Base-by-base conservation (phyloP, 75 land plant genomes). In the Picea glauca region DNA sequence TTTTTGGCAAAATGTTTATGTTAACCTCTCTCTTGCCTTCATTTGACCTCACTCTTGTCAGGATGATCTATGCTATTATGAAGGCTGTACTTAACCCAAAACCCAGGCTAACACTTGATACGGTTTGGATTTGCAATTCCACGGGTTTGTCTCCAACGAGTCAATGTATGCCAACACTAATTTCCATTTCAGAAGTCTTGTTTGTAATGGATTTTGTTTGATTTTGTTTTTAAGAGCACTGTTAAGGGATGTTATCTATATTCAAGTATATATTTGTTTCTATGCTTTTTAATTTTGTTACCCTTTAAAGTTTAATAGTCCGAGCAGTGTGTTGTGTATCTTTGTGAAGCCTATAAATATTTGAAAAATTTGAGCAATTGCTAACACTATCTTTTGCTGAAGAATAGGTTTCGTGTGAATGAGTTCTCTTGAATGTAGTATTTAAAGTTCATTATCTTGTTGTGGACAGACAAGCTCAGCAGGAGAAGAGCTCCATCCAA, bases 401-500 rank as follows among this genome's bases (percentile, higher is more conserved):
- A 33, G 15, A 33, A 5, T 15, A 33, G 43, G n/a, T 66, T 66
- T 66, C 33, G 8, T 1, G 1, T 43, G 73, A 4, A 70, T 38
- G 9, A 50, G 35, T 43, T 20, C 23, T 40, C 21, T n/a, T 70
- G 3, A 68, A 40, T 17, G 2, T 68, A 38, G 2, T 68, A 68
- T 68, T 15, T 7, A 38, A 14, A 5, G 35, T 70, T 13, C 43
- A 1, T n/a, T 43, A 11, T 70, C 50, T 70, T 70, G 54, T 3
- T 38, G 3, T 43, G 13, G 20, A 70, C 73, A 70, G 73, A 70
- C 73, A 70, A 70, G 23, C 23, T 8, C 54, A 70, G 73, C 54
- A 70, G 73, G 89, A 85, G 62, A 83, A 81, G 12, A 35, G 75
- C 32, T 63, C 90, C 6, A 70, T 12, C 30, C 89, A 86, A 65